These are phyloP conservation scores for Torulaspora microellipsoides DNA, from an alignment of 805 yeast species.

Conservation along the genomic window DNA sequence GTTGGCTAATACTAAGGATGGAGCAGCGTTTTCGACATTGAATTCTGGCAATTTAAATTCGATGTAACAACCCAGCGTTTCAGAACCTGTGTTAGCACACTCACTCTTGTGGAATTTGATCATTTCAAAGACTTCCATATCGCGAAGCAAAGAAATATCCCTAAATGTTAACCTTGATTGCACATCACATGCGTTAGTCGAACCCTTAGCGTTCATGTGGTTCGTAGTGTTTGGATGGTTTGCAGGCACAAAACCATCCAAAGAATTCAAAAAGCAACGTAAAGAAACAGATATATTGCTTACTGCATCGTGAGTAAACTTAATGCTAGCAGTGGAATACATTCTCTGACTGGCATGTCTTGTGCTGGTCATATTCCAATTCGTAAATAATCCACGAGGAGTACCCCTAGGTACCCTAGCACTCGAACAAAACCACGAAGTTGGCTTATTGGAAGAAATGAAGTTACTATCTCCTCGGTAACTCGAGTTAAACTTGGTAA, in stretches of 20 bases:
- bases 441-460: neutral
- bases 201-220: constrained; percentile 11
- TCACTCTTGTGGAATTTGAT: constrained; percentile 25
- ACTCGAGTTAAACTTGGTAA: neutral
- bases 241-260: constrained; percentile 28
- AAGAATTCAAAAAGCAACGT: constrained; percentile 36
- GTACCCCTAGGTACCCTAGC: constrained; percentile 17
- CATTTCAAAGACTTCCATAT: constrained; percentile 29
- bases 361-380: constrained; percentile 20
- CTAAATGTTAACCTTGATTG: constrained; percentile 5
- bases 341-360: constrained; percentile 14
- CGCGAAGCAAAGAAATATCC: constrained; percentile 15
- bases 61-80: constrained; percentile 45
- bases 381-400: constrained; percentile 21
- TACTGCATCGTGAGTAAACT: constrained; percentile 50
- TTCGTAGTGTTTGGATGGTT: constrained; percentile 18
- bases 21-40: constrained; percentile 29
- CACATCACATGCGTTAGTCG: neutral
- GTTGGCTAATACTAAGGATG: constrained; percentile 43
- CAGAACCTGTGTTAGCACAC: constrained; percentile 5
- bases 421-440: constrained; percentile 10
- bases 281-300: constrained; percentile 50
- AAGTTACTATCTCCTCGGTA: neutral
- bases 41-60: constrained; percentile 51
- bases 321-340: constrained; percentile 22